Evolutionary conservation across 441 rosid species (phyloP).

Genomic region (Brassica balearica): DNA sequence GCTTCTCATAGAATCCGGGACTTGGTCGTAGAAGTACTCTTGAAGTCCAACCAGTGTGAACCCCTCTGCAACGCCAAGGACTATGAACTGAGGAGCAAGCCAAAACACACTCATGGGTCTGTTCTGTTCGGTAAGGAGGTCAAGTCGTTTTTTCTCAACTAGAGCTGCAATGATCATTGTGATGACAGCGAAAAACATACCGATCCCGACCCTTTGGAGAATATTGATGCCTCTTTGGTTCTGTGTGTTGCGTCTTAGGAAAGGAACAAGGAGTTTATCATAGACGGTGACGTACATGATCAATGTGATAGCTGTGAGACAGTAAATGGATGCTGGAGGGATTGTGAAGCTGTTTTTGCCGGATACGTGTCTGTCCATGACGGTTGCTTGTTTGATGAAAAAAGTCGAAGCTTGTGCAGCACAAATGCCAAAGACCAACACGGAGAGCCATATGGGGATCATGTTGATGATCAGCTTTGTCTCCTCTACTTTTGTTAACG

Average conservation of each 20-base stretch:
- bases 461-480: conserved; percentile 79
- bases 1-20: conserved; percentile 88
- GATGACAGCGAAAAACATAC: conserved; percentile 73
- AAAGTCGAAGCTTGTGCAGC: conserved; percentile 77
- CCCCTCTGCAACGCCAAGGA: conserved; percentile 72
- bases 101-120: conserved; percentile 67
- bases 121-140: conserved; percentile 47
- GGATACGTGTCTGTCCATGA: conserved; percentile 57
- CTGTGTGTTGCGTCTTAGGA: conserved; percentile 55
- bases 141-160: conserved; percentile 69
- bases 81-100: conserved; percentile 76
- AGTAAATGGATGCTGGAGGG: conserved; percentile 75
- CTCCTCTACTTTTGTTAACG: conserved; percentile 83
- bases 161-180: conserved; percentile 81
- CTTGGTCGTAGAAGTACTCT: conserved; percentile 90
- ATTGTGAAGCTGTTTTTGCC: conserved; percentile 49
- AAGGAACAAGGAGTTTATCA: conserved; percentile 77
- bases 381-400: conserved; percentile 82
- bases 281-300: conserved; percentile 64
- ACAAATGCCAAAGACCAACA: conserved; percentile 75
- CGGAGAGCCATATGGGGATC: conserved; percentile 82
- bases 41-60: conserved; percentile 83
- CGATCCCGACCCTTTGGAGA: conserved; percentile 87
- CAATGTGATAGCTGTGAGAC: conserved; percentile 68
- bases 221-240: conserved; percentile 81